phyloP scores from a whole-genome alignment of 177 flowering plant species.

The Tripterygium wilfordii region DNA sequence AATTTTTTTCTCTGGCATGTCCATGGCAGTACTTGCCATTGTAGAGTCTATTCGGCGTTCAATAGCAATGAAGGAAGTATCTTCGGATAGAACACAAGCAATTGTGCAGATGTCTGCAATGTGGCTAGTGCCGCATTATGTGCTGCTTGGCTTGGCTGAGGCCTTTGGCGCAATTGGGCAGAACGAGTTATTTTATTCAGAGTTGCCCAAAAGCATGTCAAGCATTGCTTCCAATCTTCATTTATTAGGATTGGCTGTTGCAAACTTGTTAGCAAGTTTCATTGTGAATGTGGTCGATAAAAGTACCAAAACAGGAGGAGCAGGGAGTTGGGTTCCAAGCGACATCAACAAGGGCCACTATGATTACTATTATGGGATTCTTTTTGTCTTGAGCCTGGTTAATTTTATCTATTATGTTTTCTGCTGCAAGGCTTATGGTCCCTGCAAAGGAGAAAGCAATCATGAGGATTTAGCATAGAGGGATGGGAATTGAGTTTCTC shows the following conservation, averaged over 20 bases:
- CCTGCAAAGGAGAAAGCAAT: constrained; percentile 11
- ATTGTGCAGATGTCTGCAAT: constrained; percentile 34
- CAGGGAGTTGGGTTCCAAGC: constrained; percentile 42
- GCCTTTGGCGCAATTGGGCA: constrained; percentile 40
- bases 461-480: background rate
- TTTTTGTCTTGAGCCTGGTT: constrained; percentile 24
- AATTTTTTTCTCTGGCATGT: constrained; percentile 9
- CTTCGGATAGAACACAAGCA: constrained; percentile 13
- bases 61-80: constrained; percentile 18
- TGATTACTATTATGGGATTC: constrained; percentile 47
- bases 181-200: constrained; percentile 38
- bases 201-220: constrained; percentile 52
- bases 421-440: constrained; percentile 39
- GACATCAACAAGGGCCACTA: constrained; percentile 41
- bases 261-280: constrained; percentile 31
- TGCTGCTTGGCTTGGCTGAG: constrained; percentile 32
- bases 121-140: constrained; percentile 37
- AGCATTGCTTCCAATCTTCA: constrained; percentile 34
- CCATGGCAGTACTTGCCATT: constrained; percentile 19
- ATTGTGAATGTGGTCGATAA: constrained; percentile 26
- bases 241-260: constrained; percentile 26
- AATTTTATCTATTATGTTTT: constrained; percentile 30
- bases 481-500: background rate
- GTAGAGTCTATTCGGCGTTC: constrained; percentile 21
- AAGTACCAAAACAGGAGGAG: constrained; percentile 18